Conservation (phyloP, 441 rosid species). For the Gossypium gossypioides region DNA sequence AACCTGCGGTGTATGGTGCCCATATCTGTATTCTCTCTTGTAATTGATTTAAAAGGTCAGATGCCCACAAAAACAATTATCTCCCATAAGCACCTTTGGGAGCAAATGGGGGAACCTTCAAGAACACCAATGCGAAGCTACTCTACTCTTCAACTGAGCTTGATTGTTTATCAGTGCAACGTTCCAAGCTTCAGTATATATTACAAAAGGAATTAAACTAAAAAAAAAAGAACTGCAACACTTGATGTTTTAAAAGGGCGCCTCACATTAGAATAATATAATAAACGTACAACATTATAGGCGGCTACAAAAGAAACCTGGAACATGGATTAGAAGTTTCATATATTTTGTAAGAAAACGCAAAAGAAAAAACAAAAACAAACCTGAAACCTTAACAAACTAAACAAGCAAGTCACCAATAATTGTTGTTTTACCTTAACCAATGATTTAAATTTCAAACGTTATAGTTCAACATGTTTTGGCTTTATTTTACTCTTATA, state of each 20-base stretch:
- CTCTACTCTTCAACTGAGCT: neutral
- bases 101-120: slow-evolving; percentile 20
- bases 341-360: neutral
- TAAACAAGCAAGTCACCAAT: neutral
- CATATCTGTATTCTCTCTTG: slow-evolving; percentile 25
- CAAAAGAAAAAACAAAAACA: neutral
- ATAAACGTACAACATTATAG: neutral
- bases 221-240: neutral
- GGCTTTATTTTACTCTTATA: neutral
- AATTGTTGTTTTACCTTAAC: neutral
- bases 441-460: neutral
- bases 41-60: slow-evolving; percentile 21
- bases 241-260: neutral
- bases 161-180: slow-evolving; percentile 2
- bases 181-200: neutral
- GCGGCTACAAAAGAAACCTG: neutral
- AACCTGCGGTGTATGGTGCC: slow-evolving; percentile 61
- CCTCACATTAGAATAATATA: neutral
- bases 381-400: neutral
- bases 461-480: neutral
- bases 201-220: neutral
- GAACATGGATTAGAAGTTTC: neutral
- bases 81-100: slow-evolving; percentile 20
- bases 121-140: slow-evolving; percentile 9
- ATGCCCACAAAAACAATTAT: slow-evolving; percentile 18